These are phyloP conservation scores for Ustilago tritici DNA, from an alignment of 1,284 basidiomycete species.

Conservation along the genomic window DNA sequence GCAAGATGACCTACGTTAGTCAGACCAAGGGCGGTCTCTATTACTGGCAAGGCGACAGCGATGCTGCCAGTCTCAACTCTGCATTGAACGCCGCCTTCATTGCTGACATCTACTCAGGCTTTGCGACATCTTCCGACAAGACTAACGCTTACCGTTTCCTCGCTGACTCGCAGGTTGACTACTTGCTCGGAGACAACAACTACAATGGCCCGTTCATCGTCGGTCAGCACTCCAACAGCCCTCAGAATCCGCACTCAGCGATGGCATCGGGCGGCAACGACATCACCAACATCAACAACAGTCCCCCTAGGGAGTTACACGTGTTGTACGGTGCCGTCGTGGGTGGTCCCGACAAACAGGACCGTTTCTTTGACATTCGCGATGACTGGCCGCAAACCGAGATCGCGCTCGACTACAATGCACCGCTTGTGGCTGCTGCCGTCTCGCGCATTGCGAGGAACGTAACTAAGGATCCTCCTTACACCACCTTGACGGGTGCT, in stretches of 20 bases:
- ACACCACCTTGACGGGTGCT: conserved; percentile 71
- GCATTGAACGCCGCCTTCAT: conserved; percentile 87
- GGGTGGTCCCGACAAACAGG: conserved; percentile 83
- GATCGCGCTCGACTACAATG: conserved; percentile 79
- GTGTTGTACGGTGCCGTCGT: conserved; percentile 87
- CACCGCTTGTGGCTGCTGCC: conserved; percentile 83
- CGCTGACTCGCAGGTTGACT: conserved; percentile 81
- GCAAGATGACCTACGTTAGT: conserved; percentile 71
- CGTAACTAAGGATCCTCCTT: conserved; percentile 82
- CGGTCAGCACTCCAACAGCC: conserved; percentile 87
- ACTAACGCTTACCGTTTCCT: conserved; percentile 78
- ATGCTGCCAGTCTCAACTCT: conserved; percentile 83
- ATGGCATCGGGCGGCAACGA: conserved; percentile 82
- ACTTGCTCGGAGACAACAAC: conserved; percentile 85
- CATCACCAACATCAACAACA: conserved; percentile 77
- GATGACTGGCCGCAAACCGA: conserved; percentile 85
- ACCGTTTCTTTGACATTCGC: conserved; percentile 84
- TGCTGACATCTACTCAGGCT: conserved; percentile 79
- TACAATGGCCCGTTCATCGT: conserved; percentile 86
- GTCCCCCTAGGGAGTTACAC: conserved; percentile 78
- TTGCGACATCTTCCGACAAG: conserved; percentile 74
- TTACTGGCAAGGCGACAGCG: conserved; percentile 83
- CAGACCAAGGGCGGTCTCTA: conserved; percentile 78
- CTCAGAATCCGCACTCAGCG: conserved; percentile 87
- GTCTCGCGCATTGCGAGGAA: conserved; percentile 78